Conservation (phyloP, 2,329 filamentous ascomycete species). For the Tolypocladium ophioglossoides region DNA sequence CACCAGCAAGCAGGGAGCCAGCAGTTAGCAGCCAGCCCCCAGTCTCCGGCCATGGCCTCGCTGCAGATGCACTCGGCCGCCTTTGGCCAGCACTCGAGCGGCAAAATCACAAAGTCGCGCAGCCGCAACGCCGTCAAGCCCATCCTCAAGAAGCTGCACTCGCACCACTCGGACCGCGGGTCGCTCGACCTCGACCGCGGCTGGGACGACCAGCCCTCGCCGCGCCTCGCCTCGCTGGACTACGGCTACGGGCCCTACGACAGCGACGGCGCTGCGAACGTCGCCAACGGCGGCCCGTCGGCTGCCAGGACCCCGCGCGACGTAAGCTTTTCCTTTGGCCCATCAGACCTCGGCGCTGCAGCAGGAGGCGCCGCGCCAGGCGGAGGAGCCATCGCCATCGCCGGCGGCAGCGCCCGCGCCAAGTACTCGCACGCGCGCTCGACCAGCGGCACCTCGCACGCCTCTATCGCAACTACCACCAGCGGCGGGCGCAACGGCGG, state of each 20-base stretch:
- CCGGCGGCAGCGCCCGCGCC: slow-evolving; percentile 3
- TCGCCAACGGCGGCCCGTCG: slow-evolving; percentile 3
- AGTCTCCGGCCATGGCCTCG: slow-evolving; percentile 12
- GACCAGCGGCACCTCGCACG: slow-evolving; percentile 46
- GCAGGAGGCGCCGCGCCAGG: background rate
- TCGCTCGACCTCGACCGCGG: slow-evolving; percentile 51
- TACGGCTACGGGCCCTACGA: slow-evolving; percentile 15
- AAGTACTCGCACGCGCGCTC: slow-evolving; percentile 47
- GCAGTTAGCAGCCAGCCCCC: background rate
- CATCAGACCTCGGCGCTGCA: slow-evolving; percentile 19
- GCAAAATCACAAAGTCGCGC: slow-evolving; percentile 32
- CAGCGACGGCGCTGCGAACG: slow-evolving; percentile 12
- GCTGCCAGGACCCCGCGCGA: slow-evolving; percentile 20
- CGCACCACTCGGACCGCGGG: slow-evolving; percentile 44
- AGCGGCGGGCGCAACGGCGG: slow-evolving; percentile 34
- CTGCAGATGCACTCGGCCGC: slow-evolving; percentile 15
- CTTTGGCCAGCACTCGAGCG: slow-evolving; percentile 6
- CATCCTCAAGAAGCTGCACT: slow-evolving; percentile 47
- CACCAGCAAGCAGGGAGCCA: background rate
- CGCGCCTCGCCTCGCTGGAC: slow-evolving; percentile 2
- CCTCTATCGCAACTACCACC: slow-evolving; percentile 43
- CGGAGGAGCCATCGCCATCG: background rate
- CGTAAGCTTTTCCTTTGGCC: slow-evolving; percentile 34
- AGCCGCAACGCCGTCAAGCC: slow-evolving; percentile 45
- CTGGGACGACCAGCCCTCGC: slow-evolving; percentile 41